phyloP scores from a whole-genome alignment of 2,329 filamentous ascomycete genomes.

The Cytospora mali region DNA sequence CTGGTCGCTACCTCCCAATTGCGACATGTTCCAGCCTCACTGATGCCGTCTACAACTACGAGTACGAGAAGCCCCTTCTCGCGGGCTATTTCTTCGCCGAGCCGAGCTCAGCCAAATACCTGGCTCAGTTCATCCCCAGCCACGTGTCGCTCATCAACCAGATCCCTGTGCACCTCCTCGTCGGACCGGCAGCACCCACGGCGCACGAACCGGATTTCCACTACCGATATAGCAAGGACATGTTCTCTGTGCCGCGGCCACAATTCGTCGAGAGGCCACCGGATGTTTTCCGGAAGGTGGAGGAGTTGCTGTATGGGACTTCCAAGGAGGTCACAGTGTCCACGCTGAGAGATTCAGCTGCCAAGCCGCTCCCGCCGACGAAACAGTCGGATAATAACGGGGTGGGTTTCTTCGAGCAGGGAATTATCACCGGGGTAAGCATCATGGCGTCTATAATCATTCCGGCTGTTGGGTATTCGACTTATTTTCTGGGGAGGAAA shows the following conservation, averaged over 20 bases:
- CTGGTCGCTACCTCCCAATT: constrained; percentile 34
- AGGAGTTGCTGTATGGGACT: constrained; percentile 31
- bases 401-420: constrained; percentile 53
- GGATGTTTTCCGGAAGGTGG: constrained; percentile 25
- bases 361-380: constrained; percentile 38
- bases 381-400: constrained; percentile 37
- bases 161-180: constrained; percentile 56
- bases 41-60: constrained; percentile 34
- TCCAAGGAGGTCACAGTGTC: constrained; percentile 29
- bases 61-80: constrained; percentile 32
- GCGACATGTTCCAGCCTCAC: constrained; percentile 35
- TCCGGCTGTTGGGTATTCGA: constrained; percentile 29
- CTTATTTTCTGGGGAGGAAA: constrained; percentile 28
- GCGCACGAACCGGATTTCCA: constrained; percentile 34
- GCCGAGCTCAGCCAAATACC: constrained; percentile 54
- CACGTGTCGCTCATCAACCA: constrained; percentile 58
- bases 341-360: constrained; percentile 28
- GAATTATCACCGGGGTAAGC: constrained; percentile 43
- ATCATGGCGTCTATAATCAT: constrained; percentile 32
- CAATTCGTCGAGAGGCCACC: constrained; percentile 40
- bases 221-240: constrained; percentile 44
- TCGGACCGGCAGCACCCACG: constrained; percentile 42
- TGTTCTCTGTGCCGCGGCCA: constrained; percentile 50
- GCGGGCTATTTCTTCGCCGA: constrained; percentile 34
- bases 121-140: constrained; percentile 57